A percentile compares a stretch with the other conserved stretches of the same genome.
Conservation (phyloP, 2,329 filamentous ascomycete genomes). For the Neonectria sp. region DNA sequence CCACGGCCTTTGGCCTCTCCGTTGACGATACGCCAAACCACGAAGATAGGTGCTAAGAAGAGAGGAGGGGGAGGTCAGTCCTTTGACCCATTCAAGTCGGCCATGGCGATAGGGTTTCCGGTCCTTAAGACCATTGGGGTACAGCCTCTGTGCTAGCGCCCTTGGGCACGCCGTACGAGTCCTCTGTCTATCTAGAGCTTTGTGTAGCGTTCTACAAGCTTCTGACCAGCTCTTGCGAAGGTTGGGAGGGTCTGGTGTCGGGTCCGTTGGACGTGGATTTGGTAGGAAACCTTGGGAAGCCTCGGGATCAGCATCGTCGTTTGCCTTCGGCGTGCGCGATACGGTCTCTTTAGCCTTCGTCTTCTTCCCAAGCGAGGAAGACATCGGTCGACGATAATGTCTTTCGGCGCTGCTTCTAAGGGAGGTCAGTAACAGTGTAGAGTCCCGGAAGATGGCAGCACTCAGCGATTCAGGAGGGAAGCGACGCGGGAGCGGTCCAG, state of each 20-base stretch:
- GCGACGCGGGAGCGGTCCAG: no score
- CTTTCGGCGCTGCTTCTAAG: neutral
- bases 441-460: neutral
- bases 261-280: neutral
- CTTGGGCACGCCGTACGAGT: neutral
- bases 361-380: no score
- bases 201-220: neutral
- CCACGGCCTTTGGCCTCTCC: neutral
- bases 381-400: neutral
- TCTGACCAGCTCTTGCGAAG: no score
- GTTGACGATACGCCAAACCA: conserved; percentile 10
- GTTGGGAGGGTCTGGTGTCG: no score
- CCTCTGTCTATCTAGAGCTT: neutral
- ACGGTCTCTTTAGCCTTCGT: no score
- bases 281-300: neutral
- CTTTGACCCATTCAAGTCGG: neutral
- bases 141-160: neutral
- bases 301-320: neutral
- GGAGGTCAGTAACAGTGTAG: neutral
- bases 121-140: conserved; percentile 1
- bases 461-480: no score
- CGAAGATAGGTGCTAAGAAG: neutral
- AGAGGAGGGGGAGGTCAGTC: conserved; percentile 8
- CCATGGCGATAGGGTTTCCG: neutral
- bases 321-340: no score